Evolutionary conservation across 192 early-diverging fungal species (phyloP).

Genomic region (Backusella liffmaniae): DNA sequence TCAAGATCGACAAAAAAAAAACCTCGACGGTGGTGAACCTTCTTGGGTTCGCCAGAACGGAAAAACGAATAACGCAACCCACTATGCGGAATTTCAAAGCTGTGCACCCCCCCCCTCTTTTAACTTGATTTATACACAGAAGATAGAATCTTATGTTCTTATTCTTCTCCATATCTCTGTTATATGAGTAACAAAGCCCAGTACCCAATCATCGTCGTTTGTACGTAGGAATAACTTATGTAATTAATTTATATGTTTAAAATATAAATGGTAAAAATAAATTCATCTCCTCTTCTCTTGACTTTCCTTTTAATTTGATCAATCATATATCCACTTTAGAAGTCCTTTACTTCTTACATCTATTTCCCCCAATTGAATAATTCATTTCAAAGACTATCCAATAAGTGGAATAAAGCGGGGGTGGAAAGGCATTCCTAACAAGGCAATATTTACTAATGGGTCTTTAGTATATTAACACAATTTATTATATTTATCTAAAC

Average conservation of each 20-base stretch:
- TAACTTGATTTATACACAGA: neutral
- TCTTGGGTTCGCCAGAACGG: neutral
- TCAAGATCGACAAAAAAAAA: neutral
- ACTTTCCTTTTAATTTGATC: conserved; percentile 1
- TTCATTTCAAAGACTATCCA: neutral
- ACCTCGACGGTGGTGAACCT: neutral
- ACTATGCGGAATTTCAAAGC: neutral
- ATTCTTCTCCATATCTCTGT: neutral
- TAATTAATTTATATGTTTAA: neutral
- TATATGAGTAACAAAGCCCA: neutral
- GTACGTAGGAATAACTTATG: neutral
- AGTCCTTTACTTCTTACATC: no score
- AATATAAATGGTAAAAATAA: neutral
- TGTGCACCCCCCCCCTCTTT: neutral
- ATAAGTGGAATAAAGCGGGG: neutral
- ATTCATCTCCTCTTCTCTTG: neutral
- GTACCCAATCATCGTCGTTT: neutral
- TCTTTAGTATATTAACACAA: neutral
- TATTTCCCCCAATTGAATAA: neutral
- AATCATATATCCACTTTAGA: neutral
- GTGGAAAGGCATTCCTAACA: neutral
- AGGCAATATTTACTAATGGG: neutral
- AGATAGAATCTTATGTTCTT: neutral
- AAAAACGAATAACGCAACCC: neutral
- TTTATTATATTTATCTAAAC: neutral